Evolutionary conservation across 805 yeast species (phyloP).

Genomic region (Ogataea pilisensis): DNA sequence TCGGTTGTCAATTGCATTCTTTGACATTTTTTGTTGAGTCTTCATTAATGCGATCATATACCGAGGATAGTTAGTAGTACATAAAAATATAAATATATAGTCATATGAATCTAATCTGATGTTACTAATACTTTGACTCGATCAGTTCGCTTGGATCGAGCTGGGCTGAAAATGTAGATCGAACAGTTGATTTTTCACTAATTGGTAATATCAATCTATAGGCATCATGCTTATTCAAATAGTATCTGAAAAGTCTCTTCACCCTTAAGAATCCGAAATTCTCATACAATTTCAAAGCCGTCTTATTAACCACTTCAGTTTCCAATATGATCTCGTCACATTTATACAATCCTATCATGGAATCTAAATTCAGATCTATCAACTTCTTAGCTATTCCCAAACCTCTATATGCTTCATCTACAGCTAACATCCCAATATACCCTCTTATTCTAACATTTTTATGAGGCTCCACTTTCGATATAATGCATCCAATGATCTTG

Average conservation of each 20-base stretch:
- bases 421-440: slow-evolving; percentile 95
- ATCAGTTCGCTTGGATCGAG: slow-evolving; percentile 18
- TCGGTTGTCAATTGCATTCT: too few relatives aligned
- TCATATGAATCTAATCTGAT: not conserved
- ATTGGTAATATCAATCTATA: slow-evolving; percentile 81
- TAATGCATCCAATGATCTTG: slow-evolving; percentile 71
- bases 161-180: slow-evolving; percentile 50
- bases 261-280: slow-evolving; percentile 35
- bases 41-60: too few relatives aligned
- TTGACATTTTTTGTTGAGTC: too few relatives aligned
- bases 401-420: slow-evolving; percentile 66
- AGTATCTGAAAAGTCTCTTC: slow-evolving; percentile 74
- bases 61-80: too few relatives aligned
- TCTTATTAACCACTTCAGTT: slow-evolving; percentile 75
- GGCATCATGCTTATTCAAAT: slow-evolving; percentile 91
- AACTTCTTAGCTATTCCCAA: slow-evolving; percentile 76
- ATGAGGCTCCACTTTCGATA: slow-evolving; percentile 78
- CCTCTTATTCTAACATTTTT: slow-evolving; percentile 74
- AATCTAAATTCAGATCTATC: slow-evolving; percentile 56
- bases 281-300: slow-evolving; percentile 34
- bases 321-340: slow-evolving; percentile 93
- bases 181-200: slow-evolving; percentile 49
- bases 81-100: too few relatives aligned
- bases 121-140: slow-evolving; percentile 20
- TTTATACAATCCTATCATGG: slow-evolving; percentile 53